Evolutionary conservation across 257 asterid species (phyloP).

Genomic region (Solanum paucissectum): DNA sequence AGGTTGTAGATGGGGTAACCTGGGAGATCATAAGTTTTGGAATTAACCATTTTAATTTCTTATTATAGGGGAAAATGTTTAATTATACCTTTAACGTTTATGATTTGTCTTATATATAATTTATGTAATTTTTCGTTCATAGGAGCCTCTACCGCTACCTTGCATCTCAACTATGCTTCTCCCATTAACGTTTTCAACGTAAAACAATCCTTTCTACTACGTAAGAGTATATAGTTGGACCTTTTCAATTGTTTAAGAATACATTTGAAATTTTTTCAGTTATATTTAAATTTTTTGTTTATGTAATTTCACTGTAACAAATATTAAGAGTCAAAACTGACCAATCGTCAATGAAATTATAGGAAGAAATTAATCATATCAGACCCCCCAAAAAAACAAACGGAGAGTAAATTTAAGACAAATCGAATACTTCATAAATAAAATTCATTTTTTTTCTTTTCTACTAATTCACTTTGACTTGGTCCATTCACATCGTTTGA

Average conservation of each 20-base stretch:
- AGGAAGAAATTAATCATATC: not conserved
- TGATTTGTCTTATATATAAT: not conserved
- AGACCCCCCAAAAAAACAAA: not conserved
- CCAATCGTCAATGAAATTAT: not conserved
- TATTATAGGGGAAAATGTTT: not conserved
- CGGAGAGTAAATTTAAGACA: not conserved
- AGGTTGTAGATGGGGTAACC: not conserved
- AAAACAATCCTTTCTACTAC: too few species aligned
- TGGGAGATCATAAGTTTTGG: too few species aligned
- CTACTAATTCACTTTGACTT: not conserved
- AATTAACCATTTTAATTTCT: not conserved
- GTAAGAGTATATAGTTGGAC: not conserved
- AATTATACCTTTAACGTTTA: not conserved
- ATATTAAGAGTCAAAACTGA: not conserved
- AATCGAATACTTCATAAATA: not conserved
- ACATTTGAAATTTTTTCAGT: not conserved
- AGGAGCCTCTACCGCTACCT: not conserved
- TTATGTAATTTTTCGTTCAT: not conserved
- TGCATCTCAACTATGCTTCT: not conserved
- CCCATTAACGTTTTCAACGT: not conserved
- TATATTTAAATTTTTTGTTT: too few species aligned
- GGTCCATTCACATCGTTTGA: not conserved
- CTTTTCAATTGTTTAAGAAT: too few species aligned
- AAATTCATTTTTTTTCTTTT: not conserved
- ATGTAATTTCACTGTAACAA: not conserved